Conservation (phyloP, 2,329 filamentous ascomycete genomes). For the Diplodia sapinea region DNA sequence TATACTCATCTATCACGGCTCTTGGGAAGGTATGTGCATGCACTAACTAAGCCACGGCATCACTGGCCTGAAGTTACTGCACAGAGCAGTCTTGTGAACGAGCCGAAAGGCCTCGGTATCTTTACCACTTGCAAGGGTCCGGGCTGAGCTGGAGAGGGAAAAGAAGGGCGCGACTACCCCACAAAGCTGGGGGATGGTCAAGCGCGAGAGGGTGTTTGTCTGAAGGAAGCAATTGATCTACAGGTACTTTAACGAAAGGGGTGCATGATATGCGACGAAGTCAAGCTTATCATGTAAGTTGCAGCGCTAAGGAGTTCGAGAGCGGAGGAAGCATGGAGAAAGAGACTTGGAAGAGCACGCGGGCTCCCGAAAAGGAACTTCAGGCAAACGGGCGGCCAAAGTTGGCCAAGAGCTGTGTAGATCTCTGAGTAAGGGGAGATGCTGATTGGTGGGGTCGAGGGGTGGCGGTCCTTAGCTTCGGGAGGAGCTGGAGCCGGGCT, state of each 20-base stretch:
- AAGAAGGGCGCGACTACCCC: neutral
- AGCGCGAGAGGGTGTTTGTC: neutral
- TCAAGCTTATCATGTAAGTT: conserved; percentile 10
- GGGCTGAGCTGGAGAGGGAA: neutral
- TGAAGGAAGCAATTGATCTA: neutral
- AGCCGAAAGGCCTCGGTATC: conserved; percentile 18
- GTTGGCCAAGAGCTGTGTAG: neutral
- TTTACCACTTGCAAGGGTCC: neutral
- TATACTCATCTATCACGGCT: neutral
- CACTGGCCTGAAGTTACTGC: neutral
- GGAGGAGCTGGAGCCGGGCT: conserved; percentile 1
- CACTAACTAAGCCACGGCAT: neutral
- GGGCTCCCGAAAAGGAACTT: neutral
- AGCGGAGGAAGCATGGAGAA: neutral
- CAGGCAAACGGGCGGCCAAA: too few species aligned
- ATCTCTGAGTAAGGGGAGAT: conserved; percentile 2
- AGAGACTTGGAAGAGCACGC: neutral
- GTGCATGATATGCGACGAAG: neutral
- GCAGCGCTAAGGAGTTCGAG: conserved; percentile 5
- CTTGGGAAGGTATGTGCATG: too few species aligned
- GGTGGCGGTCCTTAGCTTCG: neutral
- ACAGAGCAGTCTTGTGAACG: neutral
- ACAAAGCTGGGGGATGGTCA: neutral
- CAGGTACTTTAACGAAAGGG: neutral
- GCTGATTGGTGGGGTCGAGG: conserved; percentile 1